phyloP scores from a whole-genome alignment of 176 grass and related monocot species.

The Typha latifolia region DNA sequence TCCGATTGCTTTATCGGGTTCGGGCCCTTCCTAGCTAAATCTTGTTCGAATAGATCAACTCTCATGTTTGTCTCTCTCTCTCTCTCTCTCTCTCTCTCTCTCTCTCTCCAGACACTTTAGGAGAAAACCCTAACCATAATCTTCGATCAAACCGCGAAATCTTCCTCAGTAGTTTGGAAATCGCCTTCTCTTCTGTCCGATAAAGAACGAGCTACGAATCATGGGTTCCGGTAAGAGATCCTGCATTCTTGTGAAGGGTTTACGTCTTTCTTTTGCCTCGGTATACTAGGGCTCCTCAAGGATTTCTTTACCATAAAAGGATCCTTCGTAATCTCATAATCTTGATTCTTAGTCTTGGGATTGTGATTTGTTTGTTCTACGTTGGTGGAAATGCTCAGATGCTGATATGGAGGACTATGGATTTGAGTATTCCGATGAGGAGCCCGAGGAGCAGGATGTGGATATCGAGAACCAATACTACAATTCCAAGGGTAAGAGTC shows the following conservation, averaged over 20 bases:
- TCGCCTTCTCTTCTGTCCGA: neutral
- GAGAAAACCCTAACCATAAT: neutral
- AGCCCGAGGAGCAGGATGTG: conserved; percentile 93
- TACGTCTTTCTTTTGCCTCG: neutral
- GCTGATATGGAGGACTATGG: conserved; percentile 99
- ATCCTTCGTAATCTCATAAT: neutral
- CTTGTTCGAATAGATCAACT: too few species aligned
- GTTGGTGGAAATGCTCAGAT: conserved; percentile 33
- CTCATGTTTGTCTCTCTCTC: neutral
- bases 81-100: neutral
- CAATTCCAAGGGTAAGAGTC: conserved; percentile 79
- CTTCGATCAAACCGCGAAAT: neutral
- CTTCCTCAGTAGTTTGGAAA: neutral
- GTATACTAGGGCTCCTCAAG: neutral
- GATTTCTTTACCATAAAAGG: too few species aligned
- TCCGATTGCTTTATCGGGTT: too few species aligned
- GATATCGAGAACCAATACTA: conserved; percentile 99
- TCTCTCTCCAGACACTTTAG: neutral
- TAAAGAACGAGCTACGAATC: neutral
- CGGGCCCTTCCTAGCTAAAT: too few species aligned
- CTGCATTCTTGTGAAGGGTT: neutral
- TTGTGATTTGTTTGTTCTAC: conserved; percentile 1
- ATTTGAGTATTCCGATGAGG: conserved; percentile 96
- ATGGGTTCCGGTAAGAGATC: conserved; percentile 4
- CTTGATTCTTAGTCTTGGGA: neutral